phyloP scores from a whole-genome alignment of 2,329 filamentous ascomycete genomes.

The Davidsoniella eucalypti region DNA sequence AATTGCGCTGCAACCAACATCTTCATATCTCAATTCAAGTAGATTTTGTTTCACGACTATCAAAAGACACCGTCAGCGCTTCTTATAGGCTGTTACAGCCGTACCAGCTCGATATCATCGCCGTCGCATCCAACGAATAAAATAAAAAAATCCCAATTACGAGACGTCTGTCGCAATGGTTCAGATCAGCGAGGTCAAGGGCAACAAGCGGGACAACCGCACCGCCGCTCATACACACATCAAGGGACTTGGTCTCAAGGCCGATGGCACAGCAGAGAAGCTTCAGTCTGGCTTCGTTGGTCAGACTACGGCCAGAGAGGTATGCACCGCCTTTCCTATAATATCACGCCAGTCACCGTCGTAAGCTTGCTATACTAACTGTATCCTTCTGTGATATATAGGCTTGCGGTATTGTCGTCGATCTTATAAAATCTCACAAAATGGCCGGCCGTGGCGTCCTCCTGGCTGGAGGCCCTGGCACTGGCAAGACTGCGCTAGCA shows the following conservation, averaged over 20 bases:
- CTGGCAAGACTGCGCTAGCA: slow-evolving; percentile 91
- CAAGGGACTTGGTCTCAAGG: slow-evolving; percentile 75
- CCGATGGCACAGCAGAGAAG: slow-evolving; percentile 71
- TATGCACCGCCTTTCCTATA: slow-evolving; percentile 23
- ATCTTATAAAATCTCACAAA: slow-evolving; percentile 89
- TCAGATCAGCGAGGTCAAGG: slow-evolving; percentile 87
- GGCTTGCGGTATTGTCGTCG: slow-evolving; percentile 92
- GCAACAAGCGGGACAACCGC: slow-evolving; percentile 84
- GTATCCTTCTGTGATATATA: slow-evolving; percentile 19
- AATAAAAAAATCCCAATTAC: background rate
- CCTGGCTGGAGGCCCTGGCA: slow-evolving; percentile 85
- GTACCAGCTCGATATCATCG: no score
- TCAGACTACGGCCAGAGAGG: slow-evolving; percentile 75
- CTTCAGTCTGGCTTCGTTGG: slow-evolving; percentile 76
- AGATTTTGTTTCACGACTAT: no score
- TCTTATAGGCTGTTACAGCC: no score
- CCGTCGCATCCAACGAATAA: background rate
- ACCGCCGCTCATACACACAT: slow-evolving; percentile 97
- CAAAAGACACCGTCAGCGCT: no score
- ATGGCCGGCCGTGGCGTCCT: slow-evolving; percentile 92
- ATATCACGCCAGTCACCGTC: no score
- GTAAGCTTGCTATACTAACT: no score
- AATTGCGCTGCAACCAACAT: no score
- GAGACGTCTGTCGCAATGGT: slow-evolving; percentile 39
- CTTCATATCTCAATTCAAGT: no score